Conservation (phyloP, 192 early-diverging fungal species). For the Rhizophlyctis rosea region DNA sequence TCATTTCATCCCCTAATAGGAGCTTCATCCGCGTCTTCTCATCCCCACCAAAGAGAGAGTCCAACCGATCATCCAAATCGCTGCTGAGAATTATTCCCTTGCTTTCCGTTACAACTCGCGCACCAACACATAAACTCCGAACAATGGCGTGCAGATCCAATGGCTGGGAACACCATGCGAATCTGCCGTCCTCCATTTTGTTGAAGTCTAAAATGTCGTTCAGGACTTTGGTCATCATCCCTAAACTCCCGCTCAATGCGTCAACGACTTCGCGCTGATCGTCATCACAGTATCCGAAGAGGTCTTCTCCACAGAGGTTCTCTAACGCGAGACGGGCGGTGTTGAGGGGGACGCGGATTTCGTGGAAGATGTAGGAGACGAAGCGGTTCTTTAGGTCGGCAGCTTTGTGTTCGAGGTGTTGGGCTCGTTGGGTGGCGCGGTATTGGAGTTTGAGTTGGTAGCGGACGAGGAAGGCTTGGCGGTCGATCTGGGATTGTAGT, state of each 20-base stretch:
- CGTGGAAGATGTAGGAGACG: slow-evolving; percentile 30
- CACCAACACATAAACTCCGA: slow-evolving; percentile 15
- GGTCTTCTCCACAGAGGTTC: slow-evolving; percentile 21
- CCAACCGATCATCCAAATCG: slow-evolving; percentile 17
- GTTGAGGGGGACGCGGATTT: slow-evolving; percentile 28
- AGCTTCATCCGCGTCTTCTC: slow-evolving; percentile 9
- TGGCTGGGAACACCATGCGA: slow-evolving; percentile 7
- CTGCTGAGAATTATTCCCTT: slow-evolving; percentile 1
- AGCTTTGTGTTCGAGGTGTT: slow-evolving; percentile 29
- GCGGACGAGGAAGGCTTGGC: slow-evolving; percentile 21
- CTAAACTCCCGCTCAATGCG: slow-evolving; percentile 20
- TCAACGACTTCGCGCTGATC: slow-evolving; percentile 29
- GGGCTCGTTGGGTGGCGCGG: slow-evolving; percentile 24
- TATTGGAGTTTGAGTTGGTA: slow-evolving; percentile 26
- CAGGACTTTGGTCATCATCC: slow-evolving; percentile 33
- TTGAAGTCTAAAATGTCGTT: slow-evolving; percentile 30
- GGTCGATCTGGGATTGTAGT: slow-evolving; percentile 11
- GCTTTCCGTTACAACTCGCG: slow-evolving; percentile 14
- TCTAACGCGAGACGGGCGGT: slow-evolving; percentile 21
- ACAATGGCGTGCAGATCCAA: slow-evolving; percentile 22
- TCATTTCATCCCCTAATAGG: slow-evolving; percentile 24
- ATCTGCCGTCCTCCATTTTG: slow-evolving; percentile 25
- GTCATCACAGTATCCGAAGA: slow-evolving; percentile 6
- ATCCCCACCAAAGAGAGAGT: background rate
- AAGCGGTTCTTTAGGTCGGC: slow-evolving; percentile 27